Evolutionary conservation across 306 rosid species (phyloP).

Genomic region (Lathyrus aphaca): DNA sequence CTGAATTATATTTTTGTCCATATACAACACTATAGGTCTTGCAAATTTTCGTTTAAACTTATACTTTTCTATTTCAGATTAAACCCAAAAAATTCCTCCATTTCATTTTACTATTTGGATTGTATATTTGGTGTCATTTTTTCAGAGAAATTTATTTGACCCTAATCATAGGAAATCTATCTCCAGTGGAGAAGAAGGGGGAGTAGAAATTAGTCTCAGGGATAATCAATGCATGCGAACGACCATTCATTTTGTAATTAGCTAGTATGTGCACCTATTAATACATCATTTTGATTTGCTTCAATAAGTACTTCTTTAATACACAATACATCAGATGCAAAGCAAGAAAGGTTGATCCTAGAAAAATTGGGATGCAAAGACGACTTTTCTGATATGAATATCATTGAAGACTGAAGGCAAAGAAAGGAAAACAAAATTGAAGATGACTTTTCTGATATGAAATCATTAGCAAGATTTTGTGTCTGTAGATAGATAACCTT

Average conservation of each 20-base stretch:
- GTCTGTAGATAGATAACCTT: background rate
- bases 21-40: background rate
- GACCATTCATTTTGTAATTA: slow-evolving; percentile 7
- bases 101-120: no score
- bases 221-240: slow-evolving; percentile 18
- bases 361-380: slow-evolving; percentile 65
- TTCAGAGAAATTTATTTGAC: background rate
- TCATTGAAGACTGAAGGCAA: slow-evolving; percentile 39
- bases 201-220: background rate
- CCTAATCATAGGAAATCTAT: background rate
- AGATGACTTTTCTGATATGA: no score
- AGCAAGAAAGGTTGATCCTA: slow-evolving; percentile 74
- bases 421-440: slow-evolving; percentile 25
- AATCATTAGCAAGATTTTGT: background rate
- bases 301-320: slow-evolving; percentile 47
- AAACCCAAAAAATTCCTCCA: no score
- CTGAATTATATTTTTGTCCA: background rate
- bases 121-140: slow-evolving; percentile 2
- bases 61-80: no score
- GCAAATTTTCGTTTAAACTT: no score
- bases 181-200: no score
- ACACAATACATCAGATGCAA: slow-evolving; percentile 53
- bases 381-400: slow-evolving; percentile 49
- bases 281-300: slow-evolving; percentile 32
- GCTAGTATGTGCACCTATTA: background rate